Percentiles rank a stretch among this genome's conserved stretches.
Conservation (phyloP, 2,329 filamentous ascomycete species). For the Trichoderma endophyticum region DNA sequence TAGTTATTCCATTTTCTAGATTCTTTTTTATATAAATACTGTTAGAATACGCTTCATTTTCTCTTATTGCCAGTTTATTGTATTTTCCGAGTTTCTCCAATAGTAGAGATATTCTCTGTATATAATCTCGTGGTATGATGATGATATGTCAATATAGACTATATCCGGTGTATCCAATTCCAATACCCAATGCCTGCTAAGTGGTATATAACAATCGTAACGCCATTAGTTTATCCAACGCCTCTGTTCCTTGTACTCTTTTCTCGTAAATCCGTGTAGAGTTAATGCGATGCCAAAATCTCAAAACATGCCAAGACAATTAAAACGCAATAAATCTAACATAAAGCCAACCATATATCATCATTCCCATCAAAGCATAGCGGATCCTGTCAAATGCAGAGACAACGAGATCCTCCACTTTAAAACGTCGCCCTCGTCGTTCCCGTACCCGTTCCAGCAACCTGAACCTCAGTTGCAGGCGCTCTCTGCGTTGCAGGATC, state of each 20-base stretch:
- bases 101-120: neutral
- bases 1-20: neutral
- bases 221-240: neutral
- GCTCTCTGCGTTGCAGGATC: constrained; percentile 32
- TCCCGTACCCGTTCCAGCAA: neutral
- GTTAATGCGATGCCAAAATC: neutral
- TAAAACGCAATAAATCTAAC: neutral
- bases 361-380: neutral
- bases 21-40: neutral
- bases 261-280: neutral
- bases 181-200: neutral
- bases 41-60: neutral
- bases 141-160: neutral
- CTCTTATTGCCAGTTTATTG: neutral
- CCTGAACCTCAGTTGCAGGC: constrained; percentile 28
- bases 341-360: neutral
- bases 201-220: neutral
- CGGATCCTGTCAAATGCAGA: neutral
- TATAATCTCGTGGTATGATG: neutral
- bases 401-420: neutral
- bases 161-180: neutral
- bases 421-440: constrained; percentile 26
- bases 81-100: neutral
- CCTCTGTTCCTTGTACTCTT: no score
- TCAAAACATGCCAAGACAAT: neutral